Evolutionary conservation across 1,284 basidiomycete species (phyloP), one percentile per base, ranked within the genome.

Genomic region (Malassezia vespertilionis): DNA sequence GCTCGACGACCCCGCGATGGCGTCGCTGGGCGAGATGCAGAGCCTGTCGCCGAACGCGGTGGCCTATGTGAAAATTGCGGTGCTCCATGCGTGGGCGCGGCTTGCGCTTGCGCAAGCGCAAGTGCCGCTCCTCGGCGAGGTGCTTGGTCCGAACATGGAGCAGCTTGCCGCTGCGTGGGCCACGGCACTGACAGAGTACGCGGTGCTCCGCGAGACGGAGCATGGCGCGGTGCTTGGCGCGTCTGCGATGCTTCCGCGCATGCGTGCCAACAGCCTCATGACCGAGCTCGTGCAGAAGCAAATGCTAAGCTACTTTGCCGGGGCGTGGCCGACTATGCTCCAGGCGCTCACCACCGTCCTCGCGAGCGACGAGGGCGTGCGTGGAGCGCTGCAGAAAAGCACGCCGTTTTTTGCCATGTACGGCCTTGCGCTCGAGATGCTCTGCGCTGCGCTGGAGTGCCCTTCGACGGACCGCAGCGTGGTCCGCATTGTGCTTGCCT

Each of bases 71-170:
- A 81, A 88, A 47, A 84, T 96, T 27, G 89, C 91, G 0, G 86
- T 87, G 5, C 76, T 96, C 23, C 83, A 87, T 1, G 93, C 91
- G 0, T 99, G 91, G 91, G 90, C 91, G 12, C 83, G 93, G 65
- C 76, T 99, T 10, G 81, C 90, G 65, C 78, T 89, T 2, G 81
- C 90, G 1, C n/a, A 26, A 20, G 40, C 34, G 10, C 75, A 79
- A 28, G 86, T 90, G 63, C 63, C 72, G 1, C 95, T 95, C 71
- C 77, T 97, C 5, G 74, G 78, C 22, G 77, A 83, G 17, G 85
- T 99, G 1, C 78, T 97, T 40, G 78, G 82, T 60, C 89, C 91
- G 4, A 82, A 95, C 65, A 75, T 82, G 27, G 72, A 76, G 5
- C 77, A 80, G 0, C 77, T 97, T 15, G 81, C 82, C 4, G 79